Percentiles rank a stretch among this genome's conserved stretches.
phyloP scores from a whole-genome alignment of 345 rosid genomes.

The Pseudoturritis turrita region DNA sequence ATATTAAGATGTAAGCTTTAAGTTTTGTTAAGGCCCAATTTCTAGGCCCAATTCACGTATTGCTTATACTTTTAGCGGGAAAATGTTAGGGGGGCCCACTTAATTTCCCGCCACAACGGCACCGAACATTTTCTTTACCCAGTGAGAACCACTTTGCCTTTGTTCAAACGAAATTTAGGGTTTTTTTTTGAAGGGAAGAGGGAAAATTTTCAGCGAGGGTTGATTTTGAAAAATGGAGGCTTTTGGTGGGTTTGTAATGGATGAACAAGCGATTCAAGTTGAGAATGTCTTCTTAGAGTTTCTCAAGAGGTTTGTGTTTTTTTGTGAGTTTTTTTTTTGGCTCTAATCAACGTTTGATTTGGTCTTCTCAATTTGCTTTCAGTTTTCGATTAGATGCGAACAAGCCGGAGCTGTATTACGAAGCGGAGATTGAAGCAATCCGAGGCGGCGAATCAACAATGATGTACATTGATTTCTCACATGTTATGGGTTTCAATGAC shows the following conservation, averaged over 20 bases:
- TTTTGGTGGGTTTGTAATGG: constrained; percentile 62
- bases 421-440: constrained; percentile 70
- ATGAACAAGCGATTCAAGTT: constrained; percentile 76
- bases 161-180: constrained; percentile 18
- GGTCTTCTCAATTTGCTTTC: neutral
- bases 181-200: neutral
- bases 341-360: neutral
- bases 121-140: neutral
- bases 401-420: constrained; percentile 53
- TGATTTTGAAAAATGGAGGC: constrained; percentile 48
- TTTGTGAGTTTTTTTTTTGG: neutral
- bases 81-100: constrained; percentile 1
- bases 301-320: constrained; percentile 59
- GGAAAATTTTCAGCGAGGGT: neutral
- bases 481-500: constrained; percentile 77
- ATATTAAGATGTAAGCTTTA: no score
- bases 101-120: constrained; percentile 29
- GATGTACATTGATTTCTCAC: constrained; percentile 84
- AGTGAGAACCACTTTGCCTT: neutral
- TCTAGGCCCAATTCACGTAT: neutral
- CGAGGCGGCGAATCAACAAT: constrained; percentile 66
- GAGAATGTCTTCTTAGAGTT: constrained; percentile 87
- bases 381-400: constrained; percentile 59
- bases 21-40: neutral
- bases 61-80: neutral